Evolutionary conservation across 768 basidiomycete species (phyloP).

Genomic region (Hygrocybe punicea): DNA sequence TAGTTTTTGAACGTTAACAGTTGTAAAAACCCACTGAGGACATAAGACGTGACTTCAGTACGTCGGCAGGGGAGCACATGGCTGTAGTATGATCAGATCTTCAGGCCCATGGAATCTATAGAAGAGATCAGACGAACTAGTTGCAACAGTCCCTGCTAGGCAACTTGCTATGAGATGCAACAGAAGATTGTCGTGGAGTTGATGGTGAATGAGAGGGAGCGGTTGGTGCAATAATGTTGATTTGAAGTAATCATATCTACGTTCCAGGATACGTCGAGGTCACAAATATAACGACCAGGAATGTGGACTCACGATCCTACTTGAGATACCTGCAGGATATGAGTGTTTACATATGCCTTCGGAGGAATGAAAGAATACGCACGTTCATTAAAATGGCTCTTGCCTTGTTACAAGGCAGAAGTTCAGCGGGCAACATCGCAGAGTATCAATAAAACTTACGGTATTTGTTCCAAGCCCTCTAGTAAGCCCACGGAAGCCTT

Average conservation of each 20-base stretch:
- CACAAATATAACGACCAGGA: background rate
- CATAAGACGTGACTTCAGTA: constrained; percentile 75
- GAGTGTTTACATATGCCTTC: constrained; percentile 7
- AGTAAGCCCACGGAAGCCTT: constrained; percentile 64
- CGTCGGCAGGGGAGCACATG: constrained; percentile 75
- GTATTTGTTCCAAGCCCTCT: constrained; percentile 79
- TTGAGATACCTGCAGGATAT: constrained; percentile 59
- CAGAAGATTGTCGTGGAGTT: constrained; percentile 60
- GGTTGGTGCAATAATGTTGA: constrained; percentile 47
- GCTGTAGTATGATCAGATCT: constrained; percentile 40
- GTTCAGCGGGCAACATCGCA: background rate
- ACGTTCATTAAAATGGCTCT: constrained; percentile 77
- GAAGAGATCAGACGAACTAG: constrained; percentile 48
- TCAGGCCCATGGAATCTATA: background rate
- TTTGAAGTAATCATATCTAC: constrained; percentile 78
- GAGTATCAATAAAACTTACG: constrained; percentile 38
- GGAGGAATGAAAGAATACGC: constrained; percentile 24
- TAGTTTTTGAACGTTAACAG: constrained; percentile 5
- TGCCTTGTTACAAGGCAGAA: constrained; percentile 31
- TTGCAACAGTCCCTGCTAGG: constrained; percentile 71
- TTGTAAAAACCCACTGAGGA: constrained; percentile 54
- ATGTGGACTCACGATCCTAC: constrained; percentile 67
- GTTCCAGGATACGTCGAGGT: background rate
- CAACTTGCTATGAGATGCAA: constrained; percentile 68
- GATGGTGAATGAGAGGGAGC: constrained; percentile 55